Evolutionary conservation across 805 yeast species (phyloP), one percentile per base, ranked within the genome.

Genomic region (Trichomonascus vanleenenianus): DNA sequence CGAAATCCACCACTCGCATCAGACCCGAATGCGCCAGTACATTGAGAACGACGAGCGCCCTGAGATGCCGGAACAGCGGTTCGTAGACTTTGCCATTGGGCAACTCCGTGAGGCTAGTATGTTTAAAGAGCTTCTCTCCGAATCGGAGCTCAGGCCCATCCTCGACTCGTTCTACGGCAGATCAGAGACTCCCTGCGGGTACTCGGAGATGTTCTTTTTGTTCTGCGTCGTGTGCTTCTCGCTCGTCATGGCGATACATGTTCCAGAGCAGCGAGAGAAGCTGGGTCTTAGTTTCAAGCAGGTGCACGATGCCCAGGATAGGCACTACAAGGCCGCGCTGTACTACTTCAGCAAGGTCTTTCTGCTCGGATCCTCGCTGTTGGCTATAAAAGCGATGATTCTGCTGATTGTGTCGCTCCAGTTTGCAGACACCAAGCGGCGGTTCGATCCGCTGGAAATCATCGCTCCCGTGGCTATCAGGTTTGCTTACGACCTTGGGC

Each of bases 401-500:
- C n/a, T 51, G 32, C 32, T 46, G 2, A 15, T 49, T 35, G 8
- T 46, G 40, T 45, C 45, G 8, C 40, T 51, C n/a, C 49, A 41
- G 34, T 44, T 41, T 27, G 42, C 50, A 3, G 30, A 42, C 14
- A 33, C 50, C 7, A 22, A 22, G 8, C 27, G 27, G 7, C 27
- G 27, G 27, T 22, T 22, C 27, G 46, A 51, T 32, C 46, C 49
- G 3, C 16, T 46, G 10, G 38, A 14, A 12, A 30, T 30, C 30
- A n/a, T 44, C 30, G 15, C 44, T 12, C 40, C 40, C 1, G 66
- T 73, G 1, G 76, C 78, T 4, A 67, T 75, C 3, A 64, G 81
- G 49, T 71, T 70, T 50, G 82, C 82, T 0, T 74, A 72, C 40
- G 80, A 76, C 34, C 53, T 78, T 56, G 85, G 85, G 0, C 62